A percentile compares a stretch with the other conserved stretches of the same genome.
Conservation (phyloP, 805 yeast species). For the Starmerella floricola region DNA sequence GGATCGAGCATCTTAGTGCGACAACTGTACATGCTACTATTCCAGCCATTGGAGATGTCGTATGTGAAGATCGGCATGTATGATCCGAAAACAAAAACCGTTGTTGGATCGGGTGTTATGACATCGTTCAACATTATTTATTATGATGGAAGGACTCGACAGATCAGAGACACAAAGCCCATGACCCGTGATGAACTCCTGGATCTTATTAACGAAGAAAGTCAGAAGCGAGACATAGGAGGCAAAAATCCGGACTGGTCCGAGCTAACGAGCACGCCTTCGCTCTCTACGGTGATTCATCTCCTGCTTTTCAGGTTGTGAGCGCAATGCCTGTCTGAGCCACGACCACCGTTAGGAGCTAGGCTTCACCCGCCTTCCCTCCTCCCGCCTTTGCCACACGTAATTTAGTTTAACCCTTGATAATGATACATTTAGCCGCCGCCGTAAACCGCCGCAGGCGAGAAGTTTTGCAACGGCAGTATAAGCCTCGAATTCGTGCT, state of each 20-base stretch:
- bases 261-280: constrained; percentile 3
- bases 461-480: too few species aligned
- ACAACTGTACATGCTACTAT: constrained; percentile 36
- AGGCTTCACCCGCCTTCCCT: too few species aligned
- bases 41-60: constrained; percentile 32
- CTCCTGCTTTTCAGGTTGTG: neutral
- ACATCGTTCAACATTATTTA: constrained; percentile 11
- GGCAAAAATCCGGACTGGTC: neutral
- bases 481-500: too few species aligned
- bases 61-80: constrained; percentile 16
- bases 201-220: constrained; percentile 3
- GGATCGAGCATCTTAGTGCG: constrained; percentile 31
- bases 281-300: constrained; percentile 6
- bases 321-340: too few species aligned
- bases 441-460: too few species aligned
- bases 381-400: too few species aligned
- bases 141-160: constrained; percentile 5
- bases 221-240: constrained; percentile 1
- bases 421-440: too few species aligned
- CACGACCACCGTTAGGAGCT: too few species aligned
- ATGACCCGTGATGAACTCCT: constrained; percentile 6
- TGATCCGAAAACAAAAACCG: constrained; percentile 8
- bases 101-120: constrained; percentile 20
- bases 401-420: too few species aligned
- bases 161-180: constrained; percentile 1